Evolutionary conservation across 2,329 filamentous ascomycete genomes (phyloP).

Genomic region (Calonectria henricotiae): DNA sequence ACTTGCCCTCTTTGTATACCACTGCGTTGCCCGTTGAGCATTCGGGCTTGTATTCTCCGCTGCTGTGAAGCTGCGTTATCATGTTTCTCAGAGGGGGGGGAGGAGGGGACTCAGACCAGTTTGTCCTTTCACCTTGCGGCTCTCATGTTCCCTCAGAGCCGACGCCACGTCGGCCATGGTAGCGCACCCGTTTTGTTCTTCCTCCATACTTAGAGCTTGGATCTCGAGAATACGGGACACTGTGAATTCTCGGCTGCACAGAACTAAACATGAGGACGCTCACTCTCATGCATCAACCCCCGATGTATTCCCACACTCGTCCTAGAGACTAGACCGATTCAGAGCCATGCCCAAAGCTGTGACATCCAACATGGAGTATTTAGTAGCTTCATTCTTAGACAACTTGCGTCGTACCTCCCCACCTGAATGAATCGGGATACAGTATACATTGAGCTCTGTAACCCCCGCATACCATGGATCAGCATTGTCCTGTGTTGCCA

Average conservation of each 20-base stretch:
- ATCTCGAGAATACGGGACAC: background rate
- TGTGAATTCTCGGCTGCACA: background rate
- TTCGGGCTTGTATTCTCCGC: constrained; percentile 45
- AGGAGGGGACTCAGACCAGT: background rate
- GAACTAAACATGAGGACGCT: background rate
- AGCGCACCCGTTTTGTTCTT: background rate
- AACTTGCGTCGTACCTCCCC: background rate
- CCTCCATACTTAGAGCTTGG: background rate
- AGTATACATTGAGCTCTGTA: background rate
- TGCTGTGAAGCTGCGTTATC: constrained; percentile 39
- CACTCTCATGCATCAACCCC: background rate
- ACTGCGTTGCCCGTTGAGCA: background rate
- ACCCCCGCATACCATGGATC: background rate
- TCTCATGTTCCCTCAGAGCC: background rate
- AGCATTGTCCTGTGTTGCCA: constrained; percentile 8
- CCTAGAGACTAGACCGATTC: background rate
- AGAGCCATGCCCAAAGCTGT: background rate
- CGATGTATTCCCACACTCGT: background rate
- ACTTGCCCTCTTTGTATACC: constrained; percentile 7
- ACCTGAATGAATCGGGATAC: background rate
- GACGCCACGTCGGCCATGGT: background rate
- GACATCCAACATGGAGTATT: background rate
- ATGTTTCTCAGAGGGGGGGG: background rate
- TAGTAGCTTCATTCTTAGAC: background rate
- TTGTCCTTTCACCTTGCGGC: background rate